A percentile compares a stretch with the other conserved stretches of the same genome.
phyloP scores from a whole-genome alignment of 345 rosid genomes.

The Dovyalis caffra region DNA sequence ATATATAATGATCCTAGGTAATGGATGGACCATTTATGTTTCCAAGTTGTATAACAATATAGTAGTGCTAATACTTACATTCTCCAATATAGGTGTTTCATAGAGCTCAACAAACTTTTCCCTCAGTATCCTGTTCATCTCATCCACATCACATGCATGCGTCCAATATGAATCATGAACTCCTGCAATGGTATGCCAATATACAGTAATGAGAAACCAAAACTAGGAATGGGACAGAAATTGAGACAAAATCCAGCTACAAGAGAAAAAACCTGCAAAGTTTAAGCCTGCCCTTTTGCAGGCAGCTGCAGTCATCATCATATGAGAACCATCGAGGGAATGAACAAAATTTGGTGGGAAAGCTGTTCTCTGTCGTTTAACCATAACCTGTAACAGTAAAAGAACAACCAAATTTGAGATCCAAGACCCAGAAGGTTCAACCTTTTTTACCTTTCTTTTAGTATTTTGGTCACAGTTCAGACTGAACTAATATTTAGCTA shows the following conservation, averaged over 20 bases:
- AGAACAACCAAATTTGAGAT: neutral
- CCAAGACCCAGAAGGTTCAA: neutral
- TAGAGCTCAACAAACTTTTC: constrained; percentile 93
- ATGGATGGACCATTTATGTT: neutral
- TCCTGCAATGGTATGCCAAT: constrained; percentile 49
- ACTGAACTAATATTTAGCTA: neutral
- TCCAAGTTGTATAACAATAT: neutral
- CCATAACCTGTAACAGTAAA: constrained; percentile 53
- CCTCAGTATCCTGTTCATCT: constrained; percentile 73
- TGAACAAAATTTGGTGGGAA: constrained; percentile 99
- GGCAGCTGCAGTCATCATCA: constrained; percentile 99
- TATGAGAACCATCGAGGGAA: constrained; percentile 96
- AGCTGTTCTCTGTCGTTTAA: constrained; percentile 86
- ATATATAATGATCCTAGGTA: neutral
- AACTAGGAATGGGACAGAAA: constrained; percentile 15
- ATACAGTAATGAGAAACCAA: constrained; percentile 15
- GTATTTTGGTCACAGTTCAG: neutral
- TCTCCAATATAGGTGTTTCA: constrained; percentile 79
- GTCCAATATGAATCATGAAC: constrained; percentile 99
- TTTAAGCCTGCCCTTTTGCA: constrained; percentile 76
- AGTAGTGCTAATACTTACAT: constrained; percentile 47
- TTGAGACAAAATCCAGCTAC: neutral
- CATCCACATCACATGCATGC: constrained; percentile 96
- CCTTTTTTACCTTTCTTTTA: neutral
- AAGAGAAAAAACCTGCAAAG: constrained; percentile 69